phyloP scores from a whole-genome alignment of 345 rosid species.

The Syzygium jambos region DNA sequence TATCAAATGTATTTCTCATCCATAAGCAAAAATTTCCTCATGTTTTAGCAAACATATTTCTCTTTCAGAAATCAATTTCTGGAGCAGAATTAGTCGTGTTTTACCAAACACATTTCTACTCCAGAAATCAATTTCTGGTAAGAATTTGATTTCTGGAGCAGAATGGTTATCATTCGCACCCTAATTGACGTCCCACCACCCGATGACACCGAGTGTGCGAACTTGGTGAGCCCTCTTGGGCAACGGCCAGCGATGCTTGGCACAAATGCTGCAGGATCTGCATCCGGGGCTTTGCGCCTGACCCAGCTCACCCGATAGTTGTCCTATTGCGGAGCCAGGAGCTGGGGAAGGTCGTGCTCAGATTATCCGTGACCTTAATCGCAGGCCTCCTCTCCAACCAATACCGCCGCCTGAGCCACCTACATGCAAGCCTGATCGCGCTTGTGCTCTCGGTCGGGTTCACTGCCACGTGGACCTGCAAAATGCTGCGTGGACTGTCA shows the following conservation, averaged over 20 bases:
- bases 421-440: background rate
- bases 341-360: background rate
- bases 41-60: no score
- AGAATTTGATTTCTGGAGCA: no score
- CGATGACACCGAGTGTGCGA: background rate
- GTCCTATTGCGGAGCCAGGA: background rate
- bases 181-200: background rate
- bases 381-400: background rate
- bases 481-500: background rate
- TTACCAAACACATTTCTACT: no score
- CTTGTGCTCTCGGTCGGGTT: background rate
- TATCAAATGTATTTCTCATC: no score
- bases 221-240: background rate
- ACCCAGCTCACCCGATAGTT: background rate
- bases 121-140: no score
- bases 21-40: no score
- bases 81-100: no score
- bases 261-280: background rate
- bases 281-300: background rate
- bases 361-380: background rate
- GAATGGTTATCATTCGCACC: no score
- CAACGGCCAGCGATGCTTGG: background rate
- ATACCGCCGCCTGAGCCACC: background rate
- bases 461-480: background rate
- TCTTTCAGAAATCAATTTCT: no score